Evolutionary conservation across 371 early-diverging fungal species (phyloP).

Genomic region (Mortierella sp.): DNA sequence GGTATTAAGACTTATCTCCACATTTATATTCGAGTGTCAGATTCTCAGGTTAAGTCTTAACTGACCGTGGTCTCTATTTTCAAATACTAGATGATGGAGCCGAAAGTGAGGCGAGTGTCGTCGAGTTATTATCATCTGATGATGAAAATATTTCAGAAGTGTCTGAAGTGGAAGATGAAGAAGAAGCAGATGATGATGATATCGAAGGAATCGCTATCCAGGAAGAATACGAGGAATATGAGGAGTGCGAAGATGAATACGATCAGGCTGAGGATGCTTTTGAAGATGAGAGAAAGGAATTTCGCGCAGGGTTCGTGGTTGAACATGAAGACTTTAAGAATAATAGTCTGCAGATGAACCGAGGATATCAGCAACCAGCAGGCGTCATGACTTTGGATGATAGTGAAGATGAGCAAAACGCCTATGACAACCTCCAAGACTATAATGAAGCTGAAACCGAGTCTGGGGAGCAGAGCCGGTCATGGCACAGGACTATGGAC

Average conservation of each 20-base stretch:
- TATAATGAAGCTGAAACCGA: not conserved
- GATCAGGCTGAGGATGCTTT: not conserved
- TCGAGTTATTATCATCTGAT: constrained; percentile 31
- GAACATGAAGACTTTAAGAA: not conserved
- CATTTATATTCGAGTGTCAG: not conserved
- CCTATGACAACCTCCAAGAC: not conserved
- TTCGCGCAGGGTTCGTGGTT: not conserved
- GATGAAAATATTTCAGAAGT: not conserved
- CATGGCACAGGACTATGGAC: not conserved
- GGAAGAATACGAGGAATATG: not conserved
- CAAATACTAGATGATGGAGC: not conserved
- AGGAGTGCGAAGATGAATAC: not conserved
- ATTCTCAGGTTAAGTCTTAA: not conserved
- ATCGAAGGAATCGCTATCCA: not conserved
- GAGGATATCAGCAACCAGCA: not conserved
- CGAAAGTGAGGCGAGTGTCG: constrained; percentile 8
- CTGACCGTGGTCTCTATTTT: not conserved
- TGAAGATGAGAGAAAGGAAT: not conserved
- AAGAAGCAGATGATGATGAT: constrained; percentile 1
- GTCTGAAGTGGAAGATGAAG: constrained; percentile 1
- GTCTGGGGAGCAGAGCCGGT: not conserved
- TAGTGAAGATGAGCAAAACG: constrained; percentile 12
- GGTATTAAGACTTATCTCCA: not conserved
- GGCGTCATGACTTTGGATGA: constrained; percentile 1
- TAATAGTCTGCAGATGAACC: too few relatives aligned